These are phyloP conservation scores for Hanseniaspora singularis DNA, from an alignment of 805 yeast species.

Conservation along the genomic window DNA sequence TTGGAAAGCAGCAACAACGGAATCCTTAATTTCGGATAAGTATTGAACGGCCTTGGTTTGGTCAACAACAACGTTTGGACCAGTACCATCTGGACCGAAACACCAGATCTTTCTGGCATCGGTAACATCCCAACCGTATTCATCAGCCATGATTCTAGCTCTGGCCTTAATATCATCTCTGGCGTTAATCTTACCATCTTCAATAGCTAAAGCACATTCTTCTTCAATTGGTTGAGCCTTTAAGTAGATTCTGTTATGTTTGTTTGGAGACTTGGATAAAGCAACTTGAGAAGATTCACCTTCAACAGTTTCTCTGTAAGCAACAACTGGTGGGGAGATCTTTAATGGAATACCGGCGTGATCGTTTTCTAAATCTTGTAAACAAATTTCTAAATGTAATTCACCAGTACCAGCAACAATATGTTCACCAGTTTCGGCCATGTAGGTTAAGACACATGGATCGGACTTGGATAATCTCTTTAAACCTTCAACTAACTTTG, in stretches of 20 bases:
- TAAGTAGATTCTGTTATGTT: constrained; percentile 98
- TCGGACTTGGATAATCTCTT: constrained; percentile 99
- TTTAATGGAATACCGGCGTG: constrained; percentile 99
- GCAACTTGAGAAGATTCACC: constrained; percentile 91
- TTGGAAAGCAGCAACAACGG: constrained; percentile 99
- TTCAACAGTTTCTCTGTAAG: constrained; percentile 97
- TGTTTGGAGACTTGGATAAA: constrained; percentile 98
- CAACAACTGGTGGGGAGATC: constrained; percentile 94
- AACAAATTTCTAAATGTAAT: constrained; percentile 97
- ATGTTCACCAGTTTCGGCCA: constrained; percentile 96
- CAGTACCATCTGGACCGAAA: constrained; percentile 99
- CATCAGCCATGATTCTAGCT: constrained; percentile 98
- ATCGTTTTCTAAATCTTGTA: constrained; percentile 89
- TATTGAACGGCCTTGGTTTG: constrained; percentile 99
- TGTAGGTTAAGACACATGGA: constrained; percentile 88
- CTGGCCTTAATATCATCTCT: constrained; percentile 98
- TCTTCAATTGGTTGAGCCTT: constrained; percentile 94
- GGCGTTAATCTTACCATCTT: constrained; percentile 80
- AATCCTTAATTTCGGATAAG: constrained; percentile 97
- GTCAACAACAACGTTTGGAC: constrained; percentile 97
- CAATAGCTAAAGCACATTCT: constrained; percentile 86
- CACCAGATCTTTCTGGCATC: constrained; percentile 99
- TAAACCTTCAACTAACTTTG: constrained; percentile 99
- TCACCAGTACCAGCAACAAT: constrained; percentile 99
- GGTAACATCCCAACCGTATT: constrained; percentile 98